Conservation (phyloP, 306 rosid species). For the Trifolium repens region DNA sequence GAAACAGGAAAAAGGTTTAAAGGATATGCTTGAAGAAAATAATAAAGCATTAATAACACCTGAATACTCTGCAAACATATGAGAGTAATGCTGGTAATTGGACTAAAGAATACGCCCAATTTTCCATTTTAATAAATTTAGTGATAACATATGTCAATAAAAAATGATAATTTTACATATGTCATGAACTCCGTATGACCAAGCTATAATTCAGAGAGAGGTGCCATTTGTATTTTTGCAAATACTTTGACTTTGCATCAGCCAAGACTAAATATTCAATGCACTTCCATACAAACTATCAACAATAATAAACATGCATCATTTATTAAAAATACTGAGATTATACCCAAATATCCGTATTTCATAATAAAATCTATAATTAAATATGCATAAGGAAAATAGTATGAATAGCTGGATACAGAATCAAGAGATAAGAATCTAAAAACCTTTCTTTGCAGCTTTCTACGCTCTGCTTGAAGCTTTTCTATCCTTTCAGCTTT, state of each 20-base stretch:
- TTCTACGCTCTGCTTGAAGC: constrained; percentile 53
- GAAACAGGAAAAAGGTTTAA: not conserved
- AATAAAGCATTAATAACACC: not conserved
- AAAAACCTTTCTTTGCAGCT: constrained; percentile 75
- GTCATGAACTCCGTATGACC: not conserved
- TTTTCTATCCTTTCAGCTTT: constrained; percentile 53
- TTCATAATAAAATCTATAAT: not conserved
- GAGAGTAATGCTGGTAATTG: not conserved
- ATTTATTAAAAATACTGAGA: not conserved
- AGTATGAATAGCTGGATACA: too few species aligned
- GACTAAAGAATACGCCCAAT: not conserved
- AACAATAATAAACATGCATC: not conserved
- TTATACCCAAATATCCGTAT: not conserved
- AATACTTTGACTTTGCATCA: not conserved
- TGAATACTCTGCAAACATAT: constrained; percentile 2
- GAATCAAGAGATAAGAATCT: constrained; percentile 58
- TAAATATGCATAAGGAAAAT: too few species aligned
- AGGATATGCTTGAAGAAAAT: not conserved
- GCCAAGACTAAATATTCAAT: not conserved
- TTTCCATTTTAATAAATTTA: not conserved
- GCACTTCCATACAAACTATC: too few species aligned
- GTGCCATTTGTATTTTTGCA: not conserved
- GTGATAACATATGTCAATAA: not conserved
- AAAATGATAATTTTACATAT: not conserved
- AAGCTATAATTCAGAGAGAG: not conserved